phyloP scores from a whole-genome alignment of 2,329 filamentous ascomycete species.

The Falciphora oryzae region DNA sequence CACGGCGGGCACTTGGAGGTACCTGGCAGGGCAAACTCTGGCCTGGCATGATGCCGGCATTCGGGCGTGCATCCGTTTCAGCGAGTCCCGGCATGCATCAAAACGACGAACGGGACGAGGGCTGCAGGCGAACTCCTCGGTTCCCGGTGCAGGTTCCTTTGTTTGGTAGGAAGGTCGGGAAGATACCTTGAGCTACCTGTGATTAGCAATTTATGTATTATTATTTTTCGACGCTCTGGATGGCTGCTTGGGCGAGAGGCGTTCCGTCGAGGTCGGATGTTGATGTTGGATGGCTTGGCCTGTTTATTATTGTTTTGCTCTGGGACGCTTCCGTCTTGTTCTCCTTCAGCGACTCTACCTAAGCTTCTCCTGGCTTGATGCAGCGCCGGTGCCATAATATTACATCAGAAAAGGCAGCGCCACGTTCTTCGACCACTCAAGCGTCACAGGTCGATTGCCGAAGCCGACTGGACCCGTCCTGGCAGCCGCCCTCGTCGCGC shows the following conservation, averaged over 20 bases:
- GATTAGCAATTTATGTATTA: neutral
- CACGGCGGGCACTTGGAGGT: neutral
- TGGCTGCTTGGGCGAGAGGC: no score
- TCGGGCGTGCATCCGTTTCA: constrained; percentile 6
- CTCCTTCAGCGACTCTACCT: neutral
- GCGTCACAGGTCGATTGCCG: neutral
- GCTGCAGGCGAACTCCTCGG: no score
- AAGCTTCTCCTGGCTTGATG: no score
- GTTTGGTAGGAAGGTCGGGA: neutral
- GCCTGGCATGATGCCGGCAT: constrained; percentile 5
- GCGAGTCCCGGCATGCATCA: constrained; percentile 5
- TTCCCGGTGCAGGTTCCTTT: neutral
- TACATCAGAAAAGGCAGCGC: neutral
- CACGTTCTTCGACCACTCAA: neutral
- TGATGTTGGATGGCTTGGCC: no score
- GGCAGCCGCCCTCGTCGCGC: neutral
- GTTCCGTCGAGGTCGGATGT: no score
- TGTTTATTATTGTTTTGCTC: no score
- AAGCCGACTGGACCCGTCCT: neutral
- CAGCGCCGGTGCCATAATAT: neutral
- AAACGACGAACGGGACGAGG: neutral
- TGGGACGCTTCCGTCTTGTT: neutral
- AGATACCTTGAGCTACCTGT: neutral
- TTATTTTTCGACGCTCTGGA: neutral
- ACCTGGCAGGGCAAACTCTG: neutral